Percentiles rank a stretch among this genome's conserved stretches.
Evolutionary conservation across 345 rosid genomes (phyloP).

Genomic region (Carallia brachiata): DNA sequence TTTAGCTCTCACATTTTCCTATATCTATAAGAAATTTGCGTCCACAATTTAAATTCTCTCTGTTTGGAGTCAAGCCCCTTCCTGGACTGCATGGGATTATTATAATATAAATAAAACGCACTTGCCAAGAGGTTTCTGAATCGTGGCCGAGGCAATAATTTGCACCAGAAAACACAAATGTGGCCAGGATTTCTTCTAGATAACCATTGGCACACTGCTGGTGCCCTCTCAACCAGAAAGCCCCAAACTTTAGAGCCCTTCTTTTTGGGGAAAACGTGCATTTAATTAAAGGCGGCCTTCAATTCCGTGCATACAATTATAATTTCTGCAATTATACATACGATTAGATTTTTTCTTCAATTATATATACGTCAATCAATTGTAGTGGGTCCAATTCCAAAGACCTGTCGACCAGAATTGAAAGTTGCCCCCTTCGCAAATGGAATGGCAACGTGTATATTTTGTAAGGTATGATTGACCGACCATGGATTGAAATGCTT

Average conservation of each 20-base stretch:
- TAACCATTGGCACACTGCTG: not conserved
- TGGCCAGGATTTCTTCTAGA: slow-evolving; percentile 10
- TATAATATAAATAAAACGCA: not conserved
- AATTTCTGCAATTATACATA: too few species aligned
- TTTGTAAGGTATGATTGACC: too few species aligned
- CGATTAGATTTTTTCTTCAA: too few species aligned
- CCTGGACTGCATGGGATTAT: not conserved
- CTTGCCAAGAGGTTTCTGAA: too few species aligned
- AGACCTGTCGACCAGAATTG: not conserved
- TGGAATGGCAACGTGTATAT: too few species aligned
- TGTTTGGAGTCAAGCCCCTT: not conserved
- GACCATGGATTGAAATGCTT: too few species aligned
- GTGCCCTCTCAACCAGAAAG: not conserved
- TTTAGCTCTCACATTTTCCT: too few species aligned
- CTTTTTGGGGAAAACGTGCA: slow-evolving; percentile 21
- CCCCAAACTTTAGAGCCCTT: slow-evolving; percentile 11
- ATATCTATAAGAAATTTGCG: not conserved
- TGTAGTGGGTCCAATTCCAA: not conserved
- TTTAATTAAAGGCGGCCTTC: not conserved
- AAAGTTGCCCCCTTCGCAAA: not conserved
- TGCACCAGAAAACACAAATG: not conserved
- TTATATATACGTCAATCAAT: not conserved
- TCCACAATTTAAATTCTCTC: slow-evolving; percentile 11
- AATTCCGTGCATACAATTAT: too few species aligned
- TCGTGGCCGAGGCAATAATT: too few species aligned